Conservation (phyloP, 2,329 filamentous ascomycete species). For the Sporothrix euskadiensis region DNA sequence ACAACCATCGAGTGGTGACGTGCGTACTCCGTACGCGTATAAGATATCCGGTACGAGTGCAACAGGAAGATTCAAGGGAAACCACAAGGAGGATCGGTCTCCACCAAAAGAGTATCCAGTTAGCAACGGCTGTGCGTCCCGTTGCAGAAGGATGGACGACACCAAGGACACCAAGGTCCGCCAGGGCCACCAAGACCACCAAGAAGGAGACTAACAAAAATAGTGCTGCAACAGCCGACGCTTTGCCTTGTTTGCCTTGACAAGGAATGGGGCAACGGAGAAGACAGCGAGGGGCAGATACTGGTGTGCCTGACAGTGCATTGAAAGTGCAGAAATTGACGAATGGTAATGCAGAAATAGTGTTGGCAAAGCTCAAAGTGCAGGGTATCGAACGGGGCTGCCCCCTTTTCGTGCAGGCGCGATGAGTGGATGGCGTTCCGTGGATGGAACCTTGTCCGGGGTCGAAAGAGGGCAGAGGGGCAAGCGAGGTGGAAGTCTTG, state of each 20-base stretch:
- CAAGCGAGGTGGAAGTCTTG: background rate
- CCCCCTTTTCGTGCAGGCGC: background rate
- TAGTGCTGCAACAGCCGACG: background rate
- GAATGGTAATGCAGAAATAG: too few species aligned
- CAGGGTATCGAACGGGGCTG: background rate
- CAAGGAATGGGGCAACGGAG: background rate
- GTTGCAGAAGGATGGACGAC: background rate
- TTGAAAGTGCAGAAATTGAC: too few species aligned
- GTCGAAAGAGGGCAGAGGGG: constrained; percentile 1
- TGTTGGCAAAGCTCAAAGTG: too few species aligned
- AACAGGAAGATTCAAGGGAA: background rate
- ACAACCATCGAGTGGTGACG: background rate
- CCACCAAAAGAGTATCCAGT: background rate
- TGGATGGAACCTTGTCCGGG: background rate
- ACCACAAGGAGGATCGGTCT: background rate
- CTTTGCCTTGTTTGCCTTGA: background rate
- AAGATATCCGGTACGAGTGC: background rate
- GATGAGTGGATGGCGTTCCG: background rate
- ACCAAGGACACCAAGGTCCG: too few species aligned
- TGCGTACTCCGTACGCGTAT: background rate
- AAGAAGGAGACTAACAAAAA: background rate
- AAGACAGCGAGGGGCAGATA: background rate
- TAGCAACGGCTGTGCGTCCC: background rate
- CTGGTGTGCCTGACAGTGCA: background rate
- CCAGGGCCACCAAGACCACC: background rate